Percentiles rank a stretch among this genome's conserved stretches.
Conservation (phyloP, 208 protist genomes). For the Wallacemonas sp. region DNA sequence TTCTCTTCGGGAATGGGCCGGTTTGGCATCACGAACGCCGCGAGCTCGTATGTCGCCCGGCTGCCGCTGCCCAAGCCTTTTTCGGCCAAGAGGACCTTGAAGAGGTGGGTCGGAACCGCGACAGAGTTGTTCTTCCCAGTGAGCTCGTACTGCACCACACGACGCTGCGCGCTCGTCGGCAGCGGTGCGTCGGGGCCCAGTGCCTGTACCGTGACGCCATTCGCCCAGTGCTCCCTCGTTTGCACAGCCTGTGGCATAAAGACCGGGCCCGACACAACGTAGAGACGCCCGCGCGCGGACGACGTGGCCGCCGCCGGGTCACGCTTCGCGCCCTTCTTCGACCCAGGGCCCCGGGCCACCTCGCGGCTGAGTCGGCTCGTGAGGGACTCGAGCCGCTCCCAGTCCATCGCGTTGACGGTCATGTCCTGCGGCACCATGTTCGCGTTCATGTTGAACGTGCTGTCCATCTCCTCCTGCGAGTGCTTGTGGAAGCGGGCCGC, state of each 20-base stretch:
- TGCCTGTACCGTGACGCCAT: constrained; percentile 24
- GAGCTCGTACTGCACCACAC: constrained; percentile 65
- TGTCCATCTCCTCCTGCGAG: constrained; percentile 64
- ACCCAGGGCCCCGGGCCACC: constrained; percentile 19
- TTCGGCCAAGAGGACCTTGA: constrained; percentile 77
- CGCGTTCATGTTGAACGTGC: constrained; percentile 87
- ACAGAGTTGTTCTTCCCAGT: constrained; percentile 51
- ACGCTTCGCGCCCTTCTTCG: neutral
- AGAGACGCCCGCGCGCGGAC: constrained; percentile 18
- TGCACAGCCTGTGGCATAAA: constrained; percentile 56
- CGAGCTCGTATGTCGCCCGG: constrained; percentile 31
- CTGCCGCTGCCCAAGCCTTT: constrained; percentile 20
- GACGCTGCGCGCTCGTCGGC: neutral
- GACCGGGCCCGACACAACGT: constrained; percentile 56
- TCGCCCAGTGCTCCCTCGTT: constrained; percentile 33
- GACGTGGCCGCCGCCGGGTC: constrained; percentile 9
- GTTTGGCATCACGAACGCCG: constrained; percentile 85
- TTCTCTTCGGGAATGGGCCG: constrained; percentile 57
- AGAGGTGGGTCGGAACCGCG: constrained; percentile 85
- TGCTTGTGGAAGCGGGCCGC: constrained; percentile 79
- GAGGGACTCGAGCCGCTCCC: constrained; percentile 76
- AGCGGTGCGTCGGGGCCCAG: constrained; percentile 11
- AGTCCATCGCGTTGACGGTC: constrained; percentile 83
- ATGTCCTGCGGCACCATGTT: constrained; percentile 90
- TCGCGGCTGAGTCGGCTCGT: constrained; percentile 45